Evolutionary conservation across 495 filamentous ascomycete genomes (phyloP).

Genomic region (Daldinia grandis): DNA sequence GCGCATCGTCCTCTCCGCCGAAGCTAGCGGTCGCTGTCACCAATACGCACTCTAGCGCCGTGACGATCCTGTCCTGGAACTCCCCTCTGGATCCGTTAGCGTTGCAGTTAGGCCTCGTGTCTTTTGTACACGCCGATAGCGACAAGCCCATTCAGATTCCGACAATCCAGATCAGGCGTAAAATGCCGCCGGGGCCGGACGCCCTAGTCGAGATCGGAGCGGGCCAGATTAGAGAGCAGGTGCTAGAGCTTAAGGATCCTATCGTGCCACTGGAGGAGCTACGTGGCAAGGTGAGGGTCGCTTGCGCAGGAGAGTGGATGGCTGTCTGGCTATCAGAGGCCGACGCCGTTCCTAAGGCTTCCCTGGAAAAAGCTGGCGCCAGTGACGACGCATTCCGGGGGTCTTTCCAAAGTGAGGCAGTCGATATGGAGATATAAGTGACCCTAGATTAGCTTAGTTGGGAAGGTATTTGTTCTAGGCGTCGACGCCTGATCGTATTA

Average conservation of each 20-base stretch:
- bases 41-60: conserved; percentile 51
- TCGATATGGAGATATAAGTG: conserved; percentile 21
- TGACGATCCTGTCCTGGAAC: conserved; percentile 60
- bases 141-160: conserved; percentile 48
- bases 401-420: conserved; percentile 39
- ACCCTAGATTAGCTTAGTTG: neutral
- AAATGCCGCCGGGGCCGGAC: conserved; percentile 52
- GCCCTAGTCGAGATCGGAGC: conserved; percentile 56
- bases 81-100: conserved; percentile 60
- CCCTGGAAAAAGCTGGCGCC: conserved; percentile 37
- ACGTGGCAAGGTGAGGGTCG: conserved; percentile 37
- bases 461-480: neutral
- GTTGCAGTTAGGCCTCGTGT: conserved; percentile 56
- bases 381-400: conserved; percentile 39
- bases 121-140: conserved; percentile 46
- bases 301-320: conserved; percentile 47
- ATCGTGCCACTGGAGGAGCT: conserved; percentile 39
- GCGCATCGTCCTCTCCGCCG: conserved; percentile 13
- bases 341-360: conserved; percentile 37
- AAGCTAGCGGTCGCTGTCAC: conserved; percentile 50
- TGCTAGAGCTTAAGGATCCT: conserved; percentile 40
- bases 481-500: neutral
- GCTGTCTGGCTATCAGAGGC: conserved; percentile 42
- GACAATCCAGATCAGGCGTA: conserved; percentile 56
- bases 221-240: conserved; percentile 39